Base-by-base conservation (phyloP, 257 asterid species). In the Forsythia suspensa region DNA sequence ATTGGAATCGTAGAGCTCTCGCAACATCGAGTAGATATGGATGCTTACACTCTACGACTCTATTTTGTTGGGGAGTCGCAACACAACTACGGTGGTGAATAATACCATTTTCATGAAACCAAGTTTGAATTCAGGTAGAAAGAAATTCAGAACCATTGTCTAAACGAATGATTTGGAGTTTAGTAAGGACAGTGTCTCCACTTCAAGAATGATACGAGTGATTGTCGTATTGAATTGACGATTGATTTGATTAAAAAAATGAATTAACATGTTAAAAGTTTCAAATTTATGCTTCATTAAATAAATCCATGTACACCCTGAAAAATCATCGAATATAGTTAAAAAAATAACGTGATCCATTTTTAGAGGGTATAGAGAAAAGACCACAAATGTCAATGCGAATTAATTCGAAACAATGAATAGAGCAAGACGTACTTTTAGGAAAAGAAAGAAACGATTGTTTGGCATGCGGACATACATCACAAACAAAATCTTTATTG, bases 351-450 rank as follows among this genome's bases (percentile, higher is more conserved):
- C 69, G 44, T 3, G 69, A 29, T 73, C 77, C 69, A 51, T 73
- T 71, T 10, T 71, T 71, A 4, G 75, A 40, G 12, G 40, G 52
- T 12, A 71, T 10, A 8, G 75, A 71, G 20, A 73, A 51, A 20
- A 41, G 4, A n/a, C 8, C 82, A 77, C 76, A 73, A 73, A 68
- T 66, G 61, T 71, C 69, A 77, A 77, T 72, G 46, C 42, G 76
- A 42, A 72, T 42, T 66, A 72, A 44, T 42, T 44, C 42, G 40
- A 72, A 72, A 8, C 65, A 72, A 72, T 46, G 76, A 52, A 18
- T 36, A 29, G 51, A 46, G 12, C 68, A 34, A 51, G 70, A 73
- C 6, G 3, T 43, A 51, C 69, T 48, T 73, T 34, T 21, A 73
- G 48, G 46, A 48, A 73, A 73, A 48, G 37, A 16, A 34, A 73